A percentile compares a stretch with the other conserved stretches of the same genome.
These are phyloP conservation scores for Meyerozyma sp. DNA, from an alignment of 1,139 yeast species.

Conservation along the genomic window DNA sequence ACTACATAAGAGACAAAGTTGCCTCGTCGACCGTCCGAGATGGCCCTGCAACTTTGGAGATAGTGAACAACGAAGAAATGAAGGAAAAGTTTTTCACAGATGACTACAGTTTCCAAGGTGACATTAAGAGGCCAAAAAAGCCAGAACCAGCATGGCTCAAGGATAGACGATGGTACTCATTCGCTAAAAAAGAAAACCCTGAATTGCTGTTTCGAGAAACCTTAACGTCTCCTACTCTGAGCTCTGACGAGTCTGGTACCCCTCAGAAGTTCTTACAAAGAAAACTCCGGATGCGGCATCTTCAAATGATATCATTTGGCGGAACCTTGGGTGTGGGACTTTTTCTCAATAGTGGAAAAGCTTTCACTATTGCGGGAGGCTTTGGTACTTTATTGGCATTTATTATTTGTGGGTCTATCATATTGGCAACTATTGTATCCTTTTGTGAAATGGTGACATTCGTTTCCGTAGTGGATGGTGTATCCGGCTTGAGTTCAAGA, in stretches of 20 bases:
- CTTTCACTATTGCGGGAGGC: slow-evolving; percentile 77
- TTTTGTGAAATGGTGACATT: slow-evolving; percentile 86
- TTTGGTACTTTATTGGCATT: slow-evolving; percentile 74
- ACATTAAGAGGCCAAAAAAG: slow-evolving; percentile 4
- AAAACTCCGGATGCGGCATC: slow-evolving; percentile 60
- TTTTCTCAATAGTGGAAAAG: slow-evolving; percentile 71
- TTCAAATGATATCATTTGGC: slow-evolving; percentile 79
- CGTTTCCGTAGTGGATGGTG: slow-evolving; percentile 78
- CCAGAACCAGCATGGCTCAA: slow-evolving; percentile 2
- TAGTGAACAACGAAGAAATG: slow-evolving; percentile 25
- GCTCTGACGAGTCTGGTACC: slow-evolving; percentile 1
- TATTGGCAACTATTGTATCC: slow-evolving; percentile 63
- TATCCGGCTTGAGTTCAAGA: slow-evolving; percentile 67
- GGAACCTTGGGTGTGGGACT: slow-evolving; percentile 85
- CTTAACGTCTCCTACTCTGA: slow-evolving; percentile 7
- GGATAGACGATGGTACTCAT: slow-evolving; percentile 8
- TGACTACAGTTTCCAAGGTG: slow-evolving; percentile 11
- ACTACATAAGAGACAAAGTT: slow-evolving; percentile 21
- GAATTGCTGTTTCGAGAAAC: slow-evolving; percentile 2
- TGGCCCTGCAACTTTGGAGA: slow-evolving; percentile 18
- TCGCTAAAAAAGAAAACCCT: slow-evolving; percentile 5
- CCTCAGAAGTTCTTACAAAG: slow-evolving; percentile 35
- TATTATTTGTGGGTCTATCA: slow-evolving; percentile 59
- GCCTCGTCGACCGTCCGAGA: slow-evolving; percentile 6
- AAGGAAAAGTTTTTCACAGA: slow-evolving; percentile 25